Evolutionary conservation across 768 basidiomycete species (phyloP).

Genomic region (Psilocybe tampanensis): DNA sequence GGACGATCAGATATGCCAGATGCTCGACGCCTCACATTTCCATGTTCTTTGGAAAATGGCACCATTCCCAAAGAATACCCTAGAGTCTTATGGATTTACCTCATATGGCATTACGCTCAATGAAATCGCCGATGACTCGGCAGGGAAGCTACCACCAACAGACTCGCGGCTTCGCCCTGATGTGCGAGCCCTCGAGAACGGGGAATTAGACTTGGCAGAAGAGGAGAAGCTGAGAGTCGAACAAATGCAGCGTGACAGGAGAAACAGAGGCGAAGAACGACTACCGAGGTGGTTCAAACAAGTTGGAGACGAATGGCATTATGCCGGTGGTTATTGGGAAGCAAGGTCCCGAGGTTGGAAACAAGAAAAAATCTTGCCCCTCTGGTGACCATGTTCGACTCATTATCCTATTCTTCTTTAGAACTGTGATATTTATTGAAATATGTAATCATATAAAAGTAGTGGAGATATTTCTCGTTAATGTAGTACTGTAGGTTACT

Average conservation of each 20-base stretch:
- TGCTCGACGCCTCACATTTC: slow-evolving; percentile 66
- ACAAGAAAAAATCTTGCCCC: slow-evolving; percentile 42
- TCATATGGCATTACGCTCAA: slow-evolving; percentile 79
- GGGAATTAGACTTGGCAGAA: slow-evolving; percentile 72
- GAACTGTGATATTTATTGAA: not conserved
- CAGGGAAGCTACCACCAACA: slow-evolving; percentile 69
- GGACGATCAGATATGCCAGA: slow-evolving; percentile 81
- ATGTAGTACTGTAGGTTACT: too few species aligned
- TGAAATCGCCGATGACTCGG: slow-evolving; percentile 71
- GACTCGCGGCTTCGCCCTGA: slow-evolving; percentile 85
- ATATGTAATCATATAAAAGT: not conserved
- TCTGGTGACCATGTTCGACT: slow-evolving; percentile 52
- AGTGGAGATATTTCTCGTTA: too few species aligned
- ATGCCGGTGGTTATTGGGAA: slow-evolving; percentile 86
- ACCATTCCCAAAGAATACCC: slow-evolving; percentile 71
- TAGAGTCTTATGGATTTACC: slow-evolving; percentile 84
- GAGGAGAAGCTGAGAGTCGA: slow-evolving; percentile 72
- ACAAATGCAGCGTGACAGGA: slow-evolving; percentile 74
- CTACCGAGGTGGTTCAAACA: slow-evolving; percentile 78
- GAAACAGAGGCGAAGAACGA: slow-evolving; percentile 59
- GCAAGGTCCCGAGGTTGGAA: slow-evolving; percentile 67
- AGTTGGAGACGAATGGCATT: slow-evolving; percentile 72
- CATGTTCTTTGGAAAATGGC: slow-evolving; percentile 77
- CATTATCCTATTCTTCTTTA: not conserved
- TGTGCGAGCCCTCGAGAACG: slow-evolving; percentile 82